Evolutionary conservation across 495 filamentous ascomycete genomes (phyloP).

Genomic region (Xylaria scruposa): DNA sequence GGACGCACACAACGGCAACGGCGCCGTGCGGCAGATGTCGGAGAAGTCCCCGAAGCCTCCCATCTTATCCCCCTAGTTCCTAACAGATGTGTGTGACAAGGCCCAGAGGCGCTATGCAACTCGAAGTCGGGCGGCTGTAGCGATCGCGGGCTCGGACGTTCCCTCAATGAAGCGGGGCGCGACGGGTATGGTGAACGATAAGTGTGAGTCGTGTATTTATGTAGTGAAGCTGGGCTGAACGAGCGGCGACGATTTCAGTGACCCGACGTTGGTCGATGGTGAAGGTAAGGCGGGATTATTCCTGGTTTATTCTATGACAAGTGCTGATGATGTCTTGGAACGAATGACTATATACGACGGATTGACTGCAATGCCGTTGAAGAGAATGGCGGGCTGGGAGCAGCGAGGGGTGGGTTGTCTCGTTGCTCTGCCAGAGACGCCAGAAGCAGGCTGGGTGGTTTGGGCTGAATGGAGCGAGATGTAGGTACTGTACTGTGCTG

Average conservation of each 20-base stretch:
- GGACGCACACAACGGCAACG: constrained; percentile 85
- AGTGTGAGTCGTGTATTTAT: background rate
- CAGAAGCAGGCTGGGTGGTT: constrained; percentile 10
- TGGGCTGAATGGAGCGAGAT: background rate
- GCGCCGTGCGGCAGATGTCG: constrained; percentile 81
- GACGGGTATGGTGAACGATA: background rate
- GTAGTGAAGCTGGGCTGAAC: constrained; percentile 10
- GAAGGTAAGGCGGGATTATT: constrained; percentile 7
- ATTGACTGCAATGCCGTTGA: background rate
- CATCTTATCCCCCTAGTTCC: constrained; percentile 58
- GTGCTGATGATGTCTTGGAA: constrained; percentile 20
- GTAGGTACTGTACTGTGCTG: background rate
- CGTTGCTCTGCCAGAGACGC: constrained; percentile 26
- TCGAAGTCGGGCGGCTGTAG: constrained; percentile 20
- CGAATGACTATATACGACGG: constrained; percentile 19
- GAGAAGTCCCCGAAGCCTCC: constrained; percentile 85
- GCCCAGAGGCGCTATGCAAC: background rate
- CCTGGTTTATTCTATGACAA: background rate
- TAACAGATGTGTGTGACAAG: background rate
- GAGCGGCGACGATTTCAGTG: constrained; percentile 17
- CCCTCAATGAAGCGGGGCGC: background rate
- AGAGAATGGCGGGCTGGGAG: constrained; percentile 13
- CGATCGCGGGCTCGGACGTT: constrained; percentile 18
- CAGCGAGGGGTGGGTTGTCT: constrained; percentile 22
- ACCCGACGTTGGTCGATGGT: constrained; percentile 5